These are phyloP conservation scores for Gyromitra esculenta DNA, from an alignment of 2,329 filamentous ascomycete genomes.

Conservation along the genomic window DNA sequence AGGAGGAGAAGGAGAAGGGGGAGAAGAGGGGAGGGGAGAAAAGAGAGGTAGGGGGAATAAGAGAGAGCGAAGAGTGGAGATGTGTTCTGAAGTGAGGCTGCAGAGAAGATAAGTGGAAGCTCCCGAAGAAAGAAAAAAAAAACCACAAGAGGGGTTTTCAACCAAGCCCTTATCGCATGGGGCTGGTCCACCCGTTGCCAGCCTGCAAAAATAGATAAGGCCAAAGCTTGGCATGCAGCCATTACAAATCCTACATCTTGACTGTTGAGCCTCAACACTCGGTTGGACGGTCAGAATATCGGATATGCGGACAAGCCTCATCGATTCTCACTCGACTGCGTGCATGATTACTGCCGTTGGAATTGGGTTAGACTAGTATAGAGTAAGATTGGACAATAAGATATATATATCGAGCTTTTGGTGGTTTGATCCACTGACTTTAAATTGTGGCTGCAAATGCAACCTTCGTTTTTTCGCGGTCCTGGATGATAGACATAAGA, in stretches of 20 bases:
- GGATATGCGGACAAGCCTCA: constrained; percentile 2
- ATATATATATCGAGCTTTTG: neutral
- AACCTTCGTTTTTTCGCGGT: no score
- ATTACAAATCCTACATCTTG: constrained; percentile 25
- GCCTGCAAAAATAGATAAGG: constrained; percentile 25
- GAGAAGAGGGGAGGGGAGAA: neutral
- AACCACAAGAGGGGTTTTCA: constrained; percentile 30
- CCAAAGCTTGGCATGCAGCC: constrained; percentile 24
- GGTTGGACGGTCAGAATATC: constrained; percentile 12
- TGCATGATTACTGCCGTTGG: neutral
- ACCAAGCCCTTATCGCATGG: constrained; percentile 36
- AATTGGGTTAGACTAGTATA: neutral
- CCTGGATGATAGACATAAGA: no score
- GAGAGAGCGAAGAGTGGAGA: constrained; percentile 35
- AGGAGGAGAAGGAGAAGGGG: neutral
- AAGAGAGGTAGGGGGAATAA: neutral
- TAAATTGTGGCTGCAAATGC: neutral
- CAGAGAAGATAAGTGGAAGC: constrained; percentile 10
- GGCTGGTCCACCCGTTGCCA: constrained; percentile 42
- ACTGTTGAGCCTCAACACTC: constrained; percentile 36
- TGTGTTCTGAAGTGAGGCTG: constrained; percentile 34
- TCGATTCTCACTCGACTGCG: constrained; percentile 4
- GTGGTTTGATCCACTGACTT: no score
- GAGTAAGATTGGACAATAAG: neutral
- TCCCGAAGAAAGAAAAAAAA: constrained; percentile 24